phyloP scores from a whole-genome alignment of 768 basidiomycete genomes.

The Lactifluus piperatus region DNA sequence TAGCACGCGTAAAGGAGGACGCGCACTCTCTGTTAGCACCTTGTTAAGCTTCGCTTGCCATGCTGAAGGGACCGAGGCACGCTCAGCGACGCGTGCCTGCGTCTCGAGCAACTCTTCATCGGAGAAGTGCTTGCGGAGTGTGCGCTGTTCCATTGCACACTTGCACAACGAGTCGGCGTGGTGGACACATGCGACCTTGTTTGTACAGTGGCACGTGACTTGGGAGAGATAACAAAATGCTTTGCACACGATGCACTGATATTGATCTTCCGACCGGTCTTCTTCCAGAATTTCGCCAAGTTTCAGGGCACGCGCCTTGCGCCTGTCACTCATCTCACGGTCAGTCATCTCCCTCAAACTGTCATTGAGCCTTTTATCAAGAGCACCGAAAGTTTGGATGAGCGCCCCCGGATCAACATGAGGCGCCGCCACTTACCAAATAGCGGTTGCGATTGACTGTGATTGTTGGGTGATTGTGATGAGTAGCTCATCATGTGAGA shows the following conservation, averaged over 20 bases:
- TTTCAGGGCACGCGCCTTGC: constrained; percentile 47
- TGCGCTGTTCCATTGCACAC: constrained; percentile 45
- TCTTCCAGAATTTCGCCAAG: constrained; percentile 63
- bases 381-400: constrained; percentile 2
- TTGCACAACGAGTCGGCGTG: constrained; percentile 74
- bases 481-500: constrained; percentile 95
- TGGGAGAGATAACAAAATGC: constrained; percentile 93
- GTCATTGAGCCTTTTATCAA: constrained; percentile 62
- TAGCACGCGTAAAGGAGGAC: constrained; percentile 68
- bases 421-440: constrained; percentile 57
- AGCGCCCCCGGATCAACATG: background rate
- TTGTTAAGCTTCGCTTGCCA: constrained; percentile 70
- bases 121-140: constrained; percentile 71
- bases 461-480: constrained; percentile 98
- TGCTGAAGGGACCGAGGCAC: constrained; percentile 60
- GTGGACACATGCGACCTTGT: constrained; percentile 75
- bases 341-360: constrained; percentile 84
- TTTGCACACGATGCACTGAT: constrained; percentile 92
- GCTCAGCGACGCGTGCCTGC: constrained; percentile 53
- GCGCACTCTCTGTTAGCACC: constrained; percentile 55
- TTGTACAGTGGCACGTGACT: constrained; percentile 73
- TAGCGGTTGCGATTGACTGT: constrained; percentile 81
- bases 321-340: constrained; percentile 67
- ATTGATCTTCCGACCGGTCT: constrained; percentile 88
- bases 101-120: constrained; percentile 70